These are phyloP conservation scores for Podospora australis DNA, from an alignment of 495 filamentous ascomycete genomes.

Conservation along the genomic window DNA sequence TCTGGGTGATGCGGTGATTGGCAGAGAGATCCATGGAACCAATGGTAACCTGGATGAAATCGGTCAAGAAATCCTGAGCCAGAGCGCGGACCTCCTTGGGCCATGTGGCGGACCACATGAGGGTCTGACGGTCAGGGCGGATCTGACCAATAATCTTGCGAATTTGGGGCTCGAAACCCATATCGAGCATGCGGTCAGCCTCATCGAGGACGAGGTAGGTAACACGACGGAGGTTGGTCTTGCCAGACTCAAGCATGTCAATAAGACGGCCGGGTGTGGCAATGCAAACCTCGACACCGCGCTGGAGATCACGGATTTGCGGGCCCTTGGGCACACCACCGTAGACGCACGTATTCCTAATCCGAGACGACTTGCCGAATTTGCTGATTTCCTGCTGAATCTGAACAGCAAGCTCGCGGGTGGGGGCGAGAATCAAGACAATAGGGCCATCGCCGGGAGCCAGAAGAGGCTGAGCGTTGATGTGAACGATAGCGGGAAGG, in stretches of 20 bases:
- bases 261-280: slow-evolving; percentile 96
- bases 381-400: slow-evolving; percentile 94
- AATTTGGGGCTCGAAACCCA: slow-evolving; percentile 86
- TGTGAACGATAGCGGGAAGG: slow-evolving; percentile 96
- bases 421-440: slow-evolving; percentile 89
- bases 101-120: slow-evolving; percentile 99
- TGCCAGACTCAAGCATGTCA: slow-evolving; percentile 95
- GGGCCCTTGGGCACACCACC: slow-evolving; percentile 96
- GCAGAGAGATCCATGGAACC: slow-evolving; percentile 94
- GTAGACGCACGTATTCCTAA: slow-evolving; percentile 98
- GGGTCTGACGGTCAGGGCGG: slow-evolving; percentile 95
- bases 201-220: slow-evolving; percentile 90
- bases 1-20: slow-evolving; percentile 96
- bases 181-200: slow-evolving; percentile 86
- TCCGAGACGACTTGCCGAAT: slow-evolving; percentile 95
- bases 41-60: slow-evolving; percentile 99
- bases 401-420: slow-evolving; percentile 94
- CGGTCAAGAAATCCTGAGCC: slow-evolving; percentile 87
- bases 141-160: slow-evolving; percentile 97
- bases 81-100: slow-evolving; percentile 97
- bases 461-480: slow-evolving; percentile 96
- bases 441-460: slow-evolving; percentile 97
- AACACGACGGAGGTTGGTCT: slow-evolving; percentile 96
- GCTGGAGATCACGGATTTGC: slow-evolving; percentile 88
- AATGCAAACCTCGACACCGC: slow-evolving; percentile 86